These are phyloP conservation scores for Penicillium flavigenum DNA, from an alignment of 495 filamentous ascomycete genomes.

Conservation along the genomic window DNA sequence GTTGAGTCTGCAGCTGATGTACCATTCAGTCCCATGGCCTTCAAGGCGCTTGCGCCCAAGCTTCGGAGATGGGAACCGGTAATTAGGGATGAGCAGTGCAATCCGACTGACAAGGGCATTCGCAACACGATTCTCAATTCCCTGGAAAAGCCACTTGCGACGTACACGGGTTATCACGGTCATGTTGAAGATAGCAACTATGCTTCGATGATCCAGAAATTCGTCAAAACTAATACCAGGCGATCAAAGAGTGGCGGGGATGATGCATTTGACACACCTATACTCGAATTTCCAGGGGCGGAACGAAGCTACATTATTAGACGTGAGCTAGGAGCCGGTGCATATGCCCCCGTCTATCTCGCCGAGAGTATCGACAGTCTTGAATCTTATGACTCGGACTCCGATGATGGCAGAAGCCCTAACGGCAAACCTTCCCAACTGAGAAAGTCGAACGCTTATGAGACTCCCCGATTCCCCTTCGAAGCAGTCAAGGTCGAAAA, in stretches of 20 bases:
- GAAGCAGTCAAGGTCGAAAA: constrained; percentile 92
- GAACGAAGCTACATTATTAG: constrained; percentile 68
- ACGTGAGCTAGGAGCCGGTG: constrained; percentile 87
- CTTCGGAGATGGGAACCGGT: constrained; percentile 52
- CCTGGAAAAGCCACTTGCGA: constrained; percentile 65
- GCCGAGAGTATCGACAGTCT: constrained; percentile 66
- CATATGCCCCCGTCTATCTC: constrained; percentile 92
- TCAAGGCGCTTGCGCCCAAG: constrained; percentile 38
- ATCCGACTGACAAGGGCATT: constrained; percentile 75
- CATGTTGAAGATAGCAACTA: constrained; percentile 60
- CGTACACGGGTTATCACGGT: constrained; percentile 76
- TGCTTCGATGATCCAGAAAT: constrained; percentile 74
- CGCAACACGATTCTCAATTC: constrained; percentile 71
- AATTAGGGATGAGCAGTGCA: constrained; percentile 80
- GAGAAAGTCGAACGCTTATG: constrained; percentile 22
- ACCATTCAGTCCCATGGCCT: constrained; percentile 49
- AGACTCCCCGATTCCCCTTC: constrained; percentile 50
- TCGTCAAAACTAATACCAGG: constrained; percentile 65
- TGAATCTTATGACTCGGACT: constrained; percentile 40
- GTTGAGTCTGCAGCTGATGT: constrained; percentile 39
- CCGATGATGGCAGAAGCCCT: constrained; percentile 41
- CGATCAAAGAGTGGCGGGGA: constrained; percentile 52
- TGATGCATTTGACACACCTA: constrained; percentile 58
- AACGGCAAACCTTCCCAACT: constrained; percentile 21
- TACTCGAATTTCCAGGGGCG: constrained; percentile 63